Conservation (phyloP, 1,139 yeast genomes). For the Debaryomycetaceae sp. region DNA sequence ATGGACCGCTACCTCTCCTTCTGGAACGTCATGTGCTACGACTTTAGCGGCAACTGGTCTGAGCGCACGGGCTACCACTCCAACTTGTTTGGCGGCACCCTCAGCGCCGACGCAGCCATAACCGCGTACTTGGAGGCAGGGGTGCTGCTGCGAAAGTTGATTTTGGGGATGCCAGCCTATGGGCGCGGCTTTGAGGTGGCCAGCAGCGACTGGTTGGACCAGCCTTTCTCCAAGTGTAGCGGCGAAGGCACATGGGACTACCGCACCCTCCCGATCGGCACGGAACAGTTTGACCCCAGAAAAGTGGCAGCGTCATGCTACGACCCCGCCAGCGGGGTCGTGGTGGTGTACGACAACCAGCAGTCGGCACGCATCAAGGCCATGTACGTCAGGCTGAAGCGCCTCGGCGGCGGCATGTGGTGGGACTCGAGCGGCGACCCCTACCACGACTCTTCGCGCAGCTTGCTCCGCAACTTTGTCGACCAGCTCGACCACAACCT, state of each 20-base stretch:
- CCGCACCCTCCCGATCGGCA: conserved; percentile 43
- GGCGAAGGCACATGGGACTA: conserved; percentile 52
- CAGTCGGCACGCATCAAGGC: conserved; percentile 57
- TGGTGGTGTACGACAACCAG: conserved; percentile 66
- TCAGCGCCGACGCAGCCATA: conserved; percentile 51
- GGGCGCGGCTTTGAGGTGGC: conserved; percentile 68
- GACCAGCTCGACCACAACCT: conserved; percentile 36
- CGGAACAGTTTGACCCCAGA: conserved; percentile 47
- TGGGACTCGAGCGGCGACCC: conserved; percentile 89
- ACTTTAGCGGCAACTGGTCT: conserved; percentile 78
- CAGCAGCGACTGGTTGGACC: too few relatives aligned
- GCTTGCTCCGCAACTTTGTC: conserved; percentile 40
- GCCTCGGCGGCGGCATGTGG: conserved; percentile 84
- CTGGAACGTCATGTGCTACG: conserved; percentile 93
- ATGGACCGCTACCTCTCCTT: conserved; percentile 58
- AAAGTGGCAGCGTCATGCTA: conserved; percentile 59
- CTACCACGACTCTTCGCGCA: conserved; percentile 21
- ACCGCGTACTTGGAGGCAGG: conserved; percentile 38
- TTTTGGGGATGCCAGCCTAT: conserved; percentile 85
- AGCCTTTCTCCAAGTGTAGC: conserved; percentile 47
- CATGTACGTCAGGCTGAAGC: conserved; percentile 40
- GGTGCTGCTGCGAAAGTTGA: conserved; percentile 47
- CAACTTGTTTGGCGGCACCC: conserved; percentile 46
- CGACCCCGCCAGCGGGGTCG: conserved; percentile 29
- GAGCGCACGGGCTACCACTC: conserved; percentile 59